A percentile compares a stretch with the other conserved stretches of the same genome.
Evolutionary conservation across 805 yeast genomes (phyloP).

Genomic region (Candida palmyrensis): DNA sequence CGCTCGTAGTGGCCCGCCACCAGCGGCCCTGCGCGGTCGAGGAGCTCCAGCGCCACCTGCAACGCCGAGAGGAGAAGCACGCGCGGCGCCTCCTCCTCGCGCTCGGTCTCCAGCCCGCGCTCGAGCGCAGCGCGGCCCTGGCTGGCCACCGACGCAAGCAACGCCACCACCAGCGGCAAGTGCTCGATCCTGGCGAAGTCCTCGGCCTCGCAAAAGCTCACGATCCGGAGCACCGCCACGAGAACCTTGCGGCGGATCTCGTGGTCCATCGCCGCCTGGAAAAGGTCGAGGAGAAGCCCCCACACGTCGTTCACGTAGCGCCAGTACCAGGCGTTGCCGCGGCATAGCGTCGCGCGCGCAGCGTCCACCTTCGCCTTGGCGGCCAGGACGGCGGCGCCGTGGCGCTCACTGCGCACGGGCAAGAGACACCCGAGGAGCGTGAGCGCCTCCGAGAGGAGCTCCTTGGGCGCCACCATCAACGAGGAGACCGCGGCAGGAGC

Average conservation of each 20-base stretch:
- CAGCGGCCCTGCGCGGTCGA: too few species aligned
- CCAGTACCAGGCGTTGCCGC: too few species aligned
- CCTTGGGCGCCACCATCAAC: conserved; percentile 68
- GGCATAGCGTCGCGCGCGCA: too few species aligned
- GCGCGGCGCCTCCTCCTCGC: too few species aligned
- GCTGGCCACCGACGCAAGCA: conserved; percentile 30
- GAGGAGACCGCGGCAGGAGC: conserved; percentile 53
- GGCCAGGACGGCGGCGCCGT: too few species aligned
- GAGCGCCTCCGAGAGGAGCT: conserved; percentile 50
- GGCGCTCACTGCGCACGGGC: too few species aligned
- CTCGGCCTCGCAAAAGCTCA: conserved; percentile 30
- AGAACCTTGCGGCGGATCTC: conserved; percentile 55
- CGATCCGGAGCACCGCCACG: conserved; percentile 48
- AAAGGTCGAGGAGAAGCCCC: conserved; percentile 54
- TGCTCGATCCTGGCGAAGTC: conserved; percentile 26
- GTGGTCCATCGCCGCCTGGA: conserved; percentile 68
- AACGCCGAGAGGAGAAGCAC: too few species aligned
- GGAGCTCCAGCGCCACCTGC: too few species aligned
- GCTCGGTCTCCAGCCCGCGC: too few species aligned
- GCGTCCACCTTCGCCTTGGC: conserved; percentile 19
- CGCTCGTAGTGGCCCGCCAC: too few species aligned
- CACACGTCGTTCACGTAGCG: conserved; percentile 44
- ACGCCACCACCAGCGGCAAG: conserved; percentile 23
- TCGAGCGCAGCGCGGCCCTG: too few species aligned
- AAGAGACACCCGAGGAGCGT: conserved; percentile 50